Evolutionary conservation across 768 basidiomycete genomes (phyloP), one percentile per base, ranked within the genome.

Genomic region (Hortiboletus flavorubellus): DNA sequence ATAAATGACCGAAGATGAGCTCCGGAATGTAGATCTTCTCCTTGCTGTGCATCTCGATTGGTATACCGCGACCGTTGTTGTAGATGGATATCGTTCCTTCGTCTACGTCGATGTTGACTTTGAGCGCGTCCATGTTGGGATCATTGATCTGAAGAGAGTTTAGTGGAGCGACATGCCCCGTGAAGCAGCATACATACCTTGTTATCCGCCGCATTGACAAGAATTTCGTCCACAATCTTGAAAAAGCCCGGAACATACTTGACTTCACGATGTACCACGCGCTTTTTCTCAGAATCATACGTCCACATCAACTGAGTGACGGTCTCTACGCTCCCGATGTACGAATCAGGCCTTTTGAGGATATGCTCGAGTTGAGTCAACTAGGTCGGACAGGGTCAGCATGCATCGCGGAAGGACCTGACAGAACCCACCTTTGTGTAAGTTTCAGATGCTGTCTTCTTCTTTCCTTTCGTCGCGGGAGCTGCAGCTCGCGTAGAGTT

Each of bases 171-270:
- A 44, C 44, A 35, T 8, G 12, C 23, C 16, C 1, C 21, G 18
- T 14, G 34, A 44, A 44, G 49, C 3, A 45, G 38, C 14, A n/a
- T 9, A 71, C 78, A 53, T 59, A 91, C 96, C 87, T 99, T 99
- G 76, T 98, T 97, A 70, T 99, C 97, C 4, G 97, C 97, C 21
- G 97, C 97, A 72, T 99, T 99, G 64, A 99, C 97, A 3, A 99
- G 78, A 65, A 99, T 99, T 75, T 99, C 97, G 66, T 99, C 97
- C 14, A 99, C 88, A 65, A 99, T 99, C 80, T 99, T 99, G 83
- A 95, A 94, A 72, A 99, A 96, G 50, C 95, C 97, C 0, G 97
- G 97, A 2, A 98, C 95, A 67, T 88, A 99, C 64, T 84, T 91
- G 59, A 88, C 89, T 46, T 86, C 93, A 65, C 87, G 80, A 64